Evolutionary conservation across 208 protist species (phyloP).

Genomic region (Wallacemonas rigidus): DNA sequence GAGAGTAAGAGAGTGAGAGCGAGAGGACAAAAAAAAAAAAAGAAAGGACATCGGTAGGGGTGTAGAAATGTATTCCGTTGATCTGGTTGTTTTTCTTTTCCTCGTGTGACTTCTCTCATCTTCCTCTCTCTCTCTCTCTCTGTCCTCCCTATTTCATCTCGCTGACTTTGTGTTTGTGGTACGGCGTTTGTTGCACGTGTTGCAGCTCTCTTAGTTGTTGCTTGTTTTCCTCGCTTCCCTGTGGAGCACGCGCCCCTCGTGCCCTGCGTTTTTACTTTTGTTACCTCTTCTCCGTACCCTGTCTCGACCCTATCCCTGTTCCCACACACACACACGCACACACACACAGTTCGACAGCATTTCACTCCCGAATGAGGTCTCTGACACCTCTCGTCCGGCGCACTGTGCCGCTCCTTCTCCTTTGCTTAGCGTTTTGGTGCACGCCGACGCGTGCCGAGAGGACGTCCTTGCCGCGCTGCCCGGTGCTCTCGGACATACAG

Average conservation of each 20-base stretch:
- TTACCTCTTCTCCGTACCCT: no score
- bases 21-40: no score
- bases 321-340: no score
- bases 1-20: no score
- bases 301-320: no score
- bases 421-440: neutral
- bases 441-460: neutral
- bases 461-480: slow-evolving; percentile 12
- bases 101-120: slow-evolving; percentile 11
- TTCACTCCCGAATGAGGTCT: no score
- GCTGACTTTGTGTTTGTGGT: neutral
- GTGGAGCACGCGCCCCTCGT: no score
- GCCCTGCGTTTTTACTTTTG: no score
- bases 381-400: no score
- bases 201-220: slow-evolving; percentile 8
- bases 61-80: no score
- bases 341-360: no score
- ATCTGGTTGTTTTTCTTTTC: neutral
- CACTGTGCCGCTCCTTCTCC: neutral
- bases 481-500: slow-evolving; percentile 15
- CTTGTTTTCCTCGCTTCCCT: neutral
- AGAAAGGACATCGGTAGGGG: no score
- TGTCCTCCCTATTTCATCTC: slow-evolving; percentile 4
- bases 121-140: slow-evolving; percentile 24
- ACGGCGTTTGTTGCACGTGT: neutral